phyloP scores from a whole-genome alignment of 306 rosid species.

The Acacia crassicarpa region DNA sequence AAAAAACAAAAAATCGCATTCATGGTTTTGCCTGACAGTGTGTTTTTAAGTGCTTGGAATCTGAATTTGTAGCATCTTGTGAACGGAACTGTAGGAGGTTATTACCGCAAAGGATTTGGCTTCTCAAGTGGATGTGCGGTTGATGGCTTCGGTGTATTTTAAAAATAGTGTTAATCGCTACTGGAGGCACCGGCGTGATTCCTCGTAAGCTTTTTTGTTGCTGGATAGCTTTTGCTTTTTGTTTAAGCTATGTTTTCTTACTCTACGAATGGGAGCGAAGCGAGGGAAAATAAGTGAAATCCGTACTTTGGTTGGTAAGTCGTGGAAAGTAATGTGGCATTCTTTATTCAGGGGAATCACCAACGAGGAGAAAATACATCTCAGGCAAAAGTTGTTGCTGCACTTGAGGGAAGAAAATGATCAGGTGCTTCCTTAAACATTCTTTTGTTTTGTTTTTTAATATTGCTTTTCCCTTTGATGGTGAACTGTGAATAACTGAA shows the following conservation, averaged over 20 bases:
- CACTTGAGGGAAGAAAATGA: conserved; percentile 83
- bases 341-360: conserved; percentile 70
- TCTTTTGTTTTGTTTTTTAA: conserved; percentile 4
- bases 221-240: background rate
- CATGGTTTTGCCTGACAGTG: background rate
- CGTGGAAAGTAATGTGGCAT: conserved; percentile 23
- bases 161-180: conserved; percentile 82
- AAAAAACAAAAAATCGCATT: background rate
- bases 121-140: conserved; percentile 73
- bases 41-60: conserved; percentile 21
- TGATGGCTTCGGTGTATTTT: conserved; percentile 86
- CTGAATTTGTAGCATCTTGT: conserved; percentile 23
- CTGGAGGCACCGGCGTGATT: conserved; percentile 82
- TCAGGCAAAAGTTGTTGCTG: conserved; percentile 76
- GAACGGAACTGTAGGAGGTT: conserved; percentile 59
- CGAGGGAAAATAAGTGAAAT: background rate
- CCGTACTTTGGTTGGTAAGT: conserved; percentile 7
- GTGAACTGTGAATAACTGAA: background rate
- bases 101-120: conserved; percentile 82
- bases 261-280: background rate
- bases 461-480: background rate
- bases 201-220: conserved; percentile 44
- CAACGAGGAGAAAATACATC: conserved; percentile 83
- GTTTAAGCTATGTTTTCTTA: background rate
- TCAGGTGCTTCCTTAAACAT: conserved; percentile 50